Evolutionary conservation across 2,329 filamentous ascomycete genomes (phyloP), one percentile per base, ranked within the genome.

Genomic region (Xylariaceae sp.): DNA sequence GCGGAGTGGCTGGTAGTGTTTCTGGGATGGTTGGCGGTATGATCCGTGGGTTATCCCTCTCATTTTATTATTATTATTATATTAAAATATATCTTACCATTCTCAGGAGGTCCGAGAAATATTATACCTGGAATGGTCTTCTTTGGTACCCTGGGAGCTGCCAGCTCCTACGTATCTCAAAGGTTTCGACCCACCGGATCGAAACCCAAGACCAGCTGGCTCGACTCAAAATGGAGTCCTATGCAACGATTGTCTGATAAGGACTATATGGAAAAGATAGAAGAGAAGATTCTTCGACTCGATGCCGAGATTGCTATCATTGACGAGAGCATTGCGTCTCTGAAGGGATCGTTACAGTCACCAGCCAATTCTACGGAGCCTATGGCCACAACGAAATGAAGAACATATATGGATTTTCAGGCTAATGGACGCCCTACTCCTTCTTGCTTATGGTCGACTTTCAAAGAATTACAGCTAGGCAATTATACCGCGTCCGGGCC

Each of bases 281-380:
- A 82, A 58, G 88, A 92, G 67, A 91, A 86, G 72, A 70, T 92
- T 15, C 73, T 93, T 27, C 80, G 78, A 53, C 73, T 93, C 4
- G 85, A 94, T 60, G 88, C 85, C 3, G 88, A 93, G 61, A 89
- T 94, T 65, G 83, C 89, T 1, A 69, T 94, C 15, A 74, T 93
- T n/a, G 88, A 94, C 64, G 90, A 94, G 42, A 85, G 82, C 66
- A 88, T 94, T 59, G 81, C 70, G 2, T 67, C 69, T 24, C 58
- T 76, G n/a, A 71, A 64, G 51, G 62, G 55, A 29, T 57, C 57
- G 23, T 50, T 35, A 20, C 32, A 53, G 16, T 26, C 39, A 37
- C 32, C 57, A 21, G 30, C 10, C 42, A 15, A 44, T 20, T 24
- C 47, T 42, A 20, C 41, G 29, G 49, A 53, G 15, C 29, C 35